phyloP scores from a whole-genome alignment of 2,329 filamentous ascomycete genomes.

The Metarhizium rileyi region DNA sequence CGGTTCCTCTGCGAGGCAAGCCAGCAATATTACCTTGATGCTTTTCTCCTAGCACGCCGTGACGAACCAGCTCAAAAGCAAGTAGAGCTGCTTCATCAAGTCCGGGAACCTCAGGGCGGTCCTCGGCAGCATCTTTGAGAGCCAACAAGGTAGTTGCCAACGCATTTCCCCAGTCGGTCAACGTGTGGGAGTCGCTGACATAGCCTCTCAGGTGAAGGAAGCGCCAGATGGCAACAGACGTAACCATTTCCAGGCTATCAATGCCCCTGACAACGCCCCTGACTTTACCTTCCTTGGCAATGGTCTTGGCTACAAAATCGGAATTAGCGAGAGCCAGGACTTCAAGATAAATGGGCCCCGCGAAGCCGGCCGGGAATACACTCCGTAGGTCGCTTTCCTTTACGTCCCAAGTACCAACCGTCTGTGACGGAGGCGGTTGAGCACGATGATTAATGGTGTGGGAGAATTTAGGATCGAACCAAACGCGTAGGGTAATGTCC shows the following conservation, averaged over 20 bases:
- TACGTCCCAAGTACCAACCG: slow-evolving; percentile 60
- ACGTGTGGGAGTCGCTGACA: slow-evolving; percentile 64
- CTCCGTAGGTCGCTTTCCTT: slow-evolving; percentile 46
- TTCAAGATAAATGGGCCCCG: slow-evolving; percentile 41
- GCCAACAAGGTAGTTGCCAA: slow-evolving; percentile 59
- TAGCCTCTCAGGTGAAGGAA: slow-evolving; percentile 87
- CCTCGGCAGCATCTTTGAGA: slow-evolving; percentile 44
- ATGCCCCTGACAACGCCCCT: slow-evolving; percentile 58
- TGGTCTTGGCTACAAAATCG: slow-evolving; percentile 60
- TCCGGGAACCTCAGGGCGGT: slow-evolving; percentile 31
- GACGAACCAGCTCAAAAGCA: slow-evolving; percentile 74
- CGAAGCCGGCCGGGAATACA: slow-evolving; percentile 32
- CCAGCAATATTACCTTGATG: slow-evolving; percentile 48
- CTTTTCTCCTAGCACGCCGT: slow-evolving; percentile 66
- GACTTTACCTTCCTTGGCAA: slow-evolving; percentile 47
- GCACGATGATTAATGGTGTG: slow-evolving; percentile 56
- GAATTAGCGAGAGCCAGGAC: slow-evolving; percentile 59
- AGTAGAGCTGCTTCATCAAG: slow-evolving; percentile 73
- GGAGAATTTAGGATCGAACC: slow-evolving; percentile 67
- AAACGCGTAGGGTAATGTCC: slow-evolving; percentile 66
- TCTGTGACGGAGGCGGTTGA: slow-evolving; percentile 35
- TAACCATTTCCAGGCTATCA: slow-evolving; percentile 54
- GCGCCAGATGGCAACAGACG: slow-evolving; percentile 70
- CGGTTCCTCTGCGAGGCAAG: slow-evolving; percentile 45
- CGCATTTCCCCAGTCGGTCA: slow-evolving; percentile 78